Conservation (phyloP, 306 rosid species). For the Luffa aegyptiaca region DNA sequence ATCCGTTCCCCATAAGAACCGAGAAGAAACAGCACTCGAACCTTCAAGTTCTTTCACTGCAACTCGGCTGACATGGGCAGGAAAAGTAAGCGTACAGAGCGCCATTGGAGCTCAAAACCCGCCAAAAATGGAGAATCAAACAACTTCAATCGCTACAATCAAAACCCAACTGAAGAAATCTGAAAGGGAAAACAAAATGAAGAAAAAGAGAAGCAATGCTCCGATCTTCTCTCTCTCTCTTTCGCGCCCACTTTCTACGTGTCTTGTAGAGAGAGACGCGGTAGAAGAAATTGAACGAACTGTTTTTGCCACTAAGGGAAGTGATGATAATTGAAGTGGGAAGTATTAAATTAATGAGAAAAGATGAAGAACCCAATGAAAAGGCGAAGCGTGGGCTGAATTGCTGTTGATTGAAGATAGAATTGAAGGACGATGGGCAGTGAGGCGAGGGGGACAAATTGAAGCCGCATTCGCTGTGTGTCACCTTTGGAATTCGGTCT, state of each 20-base stretch:
- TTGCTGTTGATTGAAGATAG: neutral
- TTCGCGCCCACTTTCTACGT: neutral
- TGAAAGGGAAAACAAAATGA: neutral
- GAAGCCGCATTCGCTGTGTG: neutral
- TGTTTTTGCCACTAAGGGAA: slow-evolving; percentile 14
- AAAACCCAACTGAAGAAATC: slow-evolving; percentile 15
- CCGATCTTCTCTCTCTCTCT: neutral
- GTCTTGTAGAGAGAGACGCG: neutral
- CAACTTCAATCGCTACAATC: neutral
- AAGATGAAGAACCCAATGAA: neutral
- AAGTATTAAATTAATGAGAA: neutral
- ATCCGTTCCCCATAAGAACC: slow-evolving; percentile 27
- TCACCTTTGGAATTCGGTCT: neutral
- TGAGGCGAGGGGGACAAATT: neutral
- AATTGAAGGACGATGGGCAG: neutral
- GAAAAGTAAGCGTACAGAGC: slow-evolving; percentile 45
- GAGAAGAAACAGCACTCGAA: slow-evolving; percentile 20
- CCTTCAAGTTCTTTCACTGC: slow-evolving; percentile 22
- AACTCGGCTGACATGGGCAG: slow-evolving; percentile 25
- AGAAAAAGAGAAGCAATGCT: neutral
- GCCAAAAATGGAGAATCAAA: neutral
- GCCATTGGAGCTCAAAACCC: slow-evolving; percentile 40
- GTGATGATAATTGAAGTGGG: neutral
- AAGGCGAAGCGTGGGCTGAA: slow-evolving; percentile 1
- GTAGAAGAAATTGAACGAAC: neutral